These are phyloP conservation scores for Pseudogymnoascus sp. DNA, from an alignment of 2,329 filamentous ascomycete species.

Conservation along the genomic window DNA sequence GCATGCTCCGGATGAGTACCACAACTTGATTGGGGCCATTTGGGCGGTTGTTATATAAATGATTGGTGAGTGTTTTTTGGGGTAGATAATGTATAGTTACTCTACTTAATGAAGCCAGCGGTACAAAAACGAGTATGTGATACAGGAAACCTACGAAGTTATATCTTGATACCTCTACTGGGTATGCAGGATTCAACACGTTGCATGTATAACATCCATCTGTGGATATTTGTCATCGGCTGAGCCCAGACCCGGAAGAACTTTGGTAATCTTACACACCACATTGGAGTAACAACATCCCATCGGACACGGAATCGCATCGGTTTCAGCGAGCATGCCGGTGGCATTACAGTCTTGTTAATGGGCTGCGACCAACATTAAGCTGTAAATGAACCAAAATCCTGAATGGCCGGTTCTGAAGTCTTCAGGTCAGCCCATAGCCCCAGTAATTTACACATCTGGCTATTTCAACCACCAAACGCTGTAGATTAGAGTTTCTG, in stretches of 20 bases:
- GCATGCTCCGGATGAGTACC: slow-evolving; percentile 25
- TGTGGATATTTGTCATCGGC: not conserved
- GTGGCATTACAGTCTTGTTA: too few relatives aligned
- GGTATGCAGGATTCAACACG: not conserved
- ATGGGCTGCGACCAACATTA: too few relatives aligned
- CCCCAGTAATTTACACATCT: not conserved
- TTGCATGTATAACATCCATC: not conserved
- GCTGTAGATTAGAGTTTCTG: not conserved
- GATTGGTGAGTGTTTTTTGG: not conserved
- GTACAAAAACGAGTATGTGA: not conserved
- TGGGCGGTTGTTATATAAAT: not conserved
- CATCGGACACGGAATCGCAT: not conserved
- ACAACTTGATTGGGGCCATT: slow-evolving; percentile 23
- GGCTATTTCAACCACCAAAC: not conserved
- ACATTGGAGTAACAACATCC: not conserved
- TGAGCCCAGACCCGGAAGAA: not conserved
- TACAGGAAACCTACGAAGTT: not conserved
- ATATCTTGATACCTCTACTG: not conserved
- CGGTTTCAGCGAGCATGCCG: too few relatives aligned
- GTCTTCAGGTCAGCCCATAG: too few relatives aligned
- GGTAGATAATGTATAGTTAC: not conserved
- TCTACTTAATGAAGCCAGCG: not conserved
- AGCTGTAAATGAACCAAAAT: not conserved
- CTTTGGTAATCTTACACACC: not conserved
- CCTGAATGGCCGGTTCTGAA: not conserved